A percentile compares a stretch with the other conserved stretches of the same genome.
Evolutionary conservation across 495 filamentous ascomycete species (phyloP).

Genomic region (Penicillium waksmanii): DNA sequence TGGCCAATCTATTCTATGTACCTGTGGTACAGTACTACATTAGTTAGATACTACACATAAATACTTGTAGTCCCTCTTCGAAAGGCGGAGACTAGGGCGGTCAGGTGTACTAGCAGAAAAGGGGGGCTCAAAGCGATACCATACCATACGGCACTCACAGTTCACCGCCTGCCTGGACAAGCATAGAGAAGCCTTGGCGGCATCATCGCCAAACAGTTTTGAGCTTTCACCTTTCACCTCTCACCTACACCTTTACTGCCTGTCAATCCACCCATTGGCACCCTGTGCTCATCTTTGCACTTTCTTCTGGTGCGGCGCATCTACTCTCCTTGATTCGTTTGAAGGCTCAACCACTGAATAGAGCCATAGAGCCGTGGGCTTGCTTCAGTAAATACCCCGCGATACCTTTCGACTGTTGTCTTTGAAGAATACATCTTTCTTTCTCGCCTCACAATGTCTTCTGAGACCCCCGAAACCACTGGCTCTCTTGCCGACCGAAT

Average conservation of each 20-base stretch:
- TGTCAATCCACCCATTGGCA: not conserved
- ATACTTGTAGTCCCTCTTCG: too few relatives aligned
- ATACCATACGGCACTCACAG: not conserved
- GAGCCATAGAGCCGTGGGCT: not conserved
- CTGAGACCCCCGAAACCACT: constrained; percentile 33
- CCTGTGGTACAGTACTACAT: too few relatives aligned
- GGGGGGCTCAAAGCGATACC: not conserved
- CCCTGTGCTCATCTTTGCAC: not conserved
- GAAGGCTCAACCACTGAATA: not conserved
- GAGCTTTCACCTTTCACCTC: not conserved
- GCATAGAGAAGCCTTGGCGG: not conserved
- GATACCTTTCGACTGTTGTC: constrained; percentile 5
- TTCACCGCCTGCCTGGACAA: constrained; percentile 3
- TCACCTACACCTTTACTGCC: not conserved
- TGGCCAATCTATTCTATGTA: too few relatives aligned
- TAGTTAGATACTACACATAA: too few relatives aligned
- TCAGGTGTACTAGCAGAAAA: too few relatives aligned
- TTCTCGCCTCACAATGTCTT: constrained; percentile 31
- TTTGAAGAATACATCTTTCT: not conserved
- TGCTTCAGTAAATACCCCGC: constrained; percentile 2
- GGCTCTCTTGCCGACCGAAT: constrained; percentile 66
- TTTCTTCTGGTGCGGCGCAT: not conserved
- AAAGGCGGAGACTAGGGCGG: too few relatives aligned
- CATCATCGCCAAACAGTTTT: constrained; percentile 1
- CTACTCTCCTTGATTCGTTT: not conserved